phyloP scores from a whole-genome alignment of 2,329 filamentous ascomycete species.

The Sclerotinia minor region DNA sequence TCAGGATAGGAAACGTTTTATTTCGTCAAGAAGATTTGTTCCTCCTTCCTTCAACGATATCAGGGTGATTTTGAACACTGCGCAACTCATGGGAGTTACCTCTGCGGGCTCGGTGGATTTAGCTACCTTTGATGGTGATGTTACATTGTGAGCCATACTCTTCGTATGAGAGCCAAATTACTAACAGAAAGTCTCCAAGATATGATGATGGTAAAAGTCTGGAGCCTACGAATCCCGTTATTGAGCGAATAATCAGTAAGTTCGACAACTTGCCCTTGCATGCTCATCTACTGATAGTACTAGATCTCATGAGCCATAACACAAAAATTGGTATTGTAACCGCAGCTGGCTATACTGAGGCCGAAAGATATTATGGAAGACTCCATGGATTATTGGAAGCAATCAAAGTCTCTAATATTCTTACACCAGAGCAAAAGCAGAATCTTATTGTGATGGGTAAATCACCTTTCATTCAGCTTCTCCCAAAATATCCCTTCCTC shows the following conservation, averaged over 20 bases:
- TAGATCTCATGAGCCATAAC: conserved; percentile 71
- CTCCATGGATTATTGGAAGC: conserved; percentile 85
- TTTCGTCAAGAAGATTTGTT: conserved; percentile 88
- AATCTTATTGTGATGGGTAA: conserved; percentile 80
- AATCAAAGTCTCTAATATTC: conserved; percentile 58
- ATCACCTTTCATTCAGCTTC: background rate
- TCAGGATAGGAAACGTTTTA: conserved; percentile 82
- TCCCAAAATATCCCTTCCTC: background rate
- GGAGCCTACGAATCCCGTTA: conserved; percentile 72
- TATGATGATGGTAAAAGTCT: conserved; percentile 83
- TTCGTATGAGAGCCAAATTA: conserved; percentile 43
- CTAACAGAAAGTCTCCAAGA: conserved; percentile 34
- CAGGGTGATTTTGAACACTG: conserved; percentile 87
- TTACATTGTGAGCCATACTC: conserved; percentile 65
- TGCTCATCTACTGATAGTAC: conserved; percentile 40
- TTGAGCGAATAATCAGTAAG: conserved; percentile 59
- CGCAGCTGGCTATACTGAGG: conserved; percentile 90
- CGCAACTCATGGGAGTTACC: conserved; percentile 89
- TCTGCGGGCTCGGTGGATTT: conserved; percentile 72
- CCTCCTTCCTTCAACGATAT: conserved; percentile 97
- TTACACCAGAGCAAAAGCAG: conserved; percentile 68
- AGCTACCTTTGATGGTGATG: conserved; percentile 95
- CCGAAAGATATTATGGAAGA: conserved; percentile 80
- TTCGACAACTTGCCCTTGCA: conserved; percentile 14
- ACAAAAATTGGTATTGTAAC: conserved; percentile 94